phyloP scores from a whole-genome alignment of 108 stramenopile species.

The Conticribra weissflogii region DNA sequence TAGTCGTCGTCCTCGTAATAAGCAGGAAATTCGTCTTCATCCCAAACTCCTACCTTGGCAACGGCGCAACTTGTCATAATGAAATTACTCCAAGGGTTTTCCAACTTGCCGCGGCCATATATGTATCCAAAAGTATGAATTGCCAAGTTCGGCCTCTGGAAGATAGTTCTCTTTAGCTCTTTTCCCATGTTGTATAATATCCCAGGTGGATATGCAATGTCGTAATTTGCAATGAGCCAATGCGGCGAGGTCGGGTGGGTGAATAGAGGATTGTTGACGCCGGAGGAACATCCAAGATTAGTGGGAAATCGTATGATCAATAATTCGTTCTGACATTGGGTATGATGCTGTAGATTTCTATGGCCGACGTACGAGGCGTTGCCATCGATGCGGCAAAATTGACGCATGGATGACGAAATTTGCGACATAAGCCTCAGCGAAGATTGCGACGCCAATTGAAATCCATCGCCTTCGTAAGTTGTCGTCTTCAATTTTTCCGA shows the following conservation, averaged over 20 bases:
- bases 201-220: conserved; percentile 47
- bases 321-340: conserved; percentile 36
- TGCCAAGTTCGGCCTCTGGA: conserved; percentile 17
- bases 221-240: conserved; percentile 51
- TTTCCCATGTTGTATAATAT: conserved; percentile 32
- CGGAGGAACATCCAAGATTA: conserved; percentile 43
- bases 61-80: conserved; percentile 47
- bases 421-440: conserved; percentile 34
- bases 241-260: conserved; percentile 35
- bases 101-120: conserved; percentile 41
- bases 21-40: conserved; percentile 48
- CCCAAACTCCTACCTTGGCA: conserved; percentile 42
- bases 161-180: conserved; percentile 12
- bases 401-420: conserved; percentile 37
- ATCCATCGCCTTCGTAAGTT: neutral
- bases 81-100: conserved; percentile 56
- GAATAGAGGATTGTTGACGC: conserved; percentile 48
- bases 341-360: neutral
- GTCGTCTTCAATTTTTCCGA: neutral
- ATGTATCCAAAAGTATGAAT: conserved; percentile 49
- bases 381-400: conserved; percentile 28
- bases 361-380: neutral
- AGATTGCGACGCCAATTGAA: conserved; percentile 27
- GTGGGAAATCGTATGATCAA: conserved; percentile 45
- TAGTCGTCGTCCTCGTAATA: conserved; percentile 54